Evolutionary conservation across 176 grass and related monocot genomes (phyloP).

Genomic region (Oryza longistaminata): DNA sequence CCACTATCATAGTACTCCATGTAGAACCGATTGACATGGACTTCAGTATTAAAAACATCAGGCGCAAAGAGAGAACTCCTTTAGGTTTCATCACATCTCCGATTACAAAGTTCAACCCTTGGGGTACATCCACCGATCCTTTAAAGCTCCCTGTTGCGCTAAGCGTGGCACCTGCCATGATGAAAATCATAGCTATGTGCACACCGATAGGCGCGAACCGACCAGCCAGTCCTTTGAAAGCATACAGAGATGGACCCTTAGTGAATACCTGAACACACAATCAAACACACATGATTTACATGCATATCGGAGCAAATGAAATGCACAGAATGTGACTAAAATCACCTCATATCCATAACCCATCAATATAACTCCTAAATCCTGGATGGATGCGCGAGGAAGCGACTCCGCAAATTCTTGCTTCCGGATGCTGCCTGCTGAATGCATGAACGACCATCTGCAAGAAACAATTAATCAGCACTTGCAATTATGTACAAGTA

Average conservation of each 20-base stretch:
- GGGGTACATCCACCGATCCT: constrained; percentile 83
- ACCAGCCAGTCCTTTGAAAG: constrained; percentile 87
- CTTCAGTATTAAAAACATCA: constrained; percentile 80
- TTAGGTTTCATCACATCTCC: constrained; percentile 85
- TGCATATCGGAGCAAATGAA: neutral
- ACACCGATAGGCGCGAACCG: constrained; percentile 85
- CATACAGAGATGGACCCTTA: constrained; percentile 80
- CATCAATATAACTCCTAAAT: constrained; percentile 87
- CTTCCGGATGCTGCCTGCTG: constrained; percentile 62
- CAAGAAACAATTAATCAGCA: neutral
- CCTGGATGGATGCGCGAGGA: constrained; percentile 78
- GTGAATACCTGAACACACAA: constrained; percentile 64
- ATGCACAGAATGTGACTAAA: neutral
- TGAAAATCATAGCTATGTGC: constrained; percentile 90
- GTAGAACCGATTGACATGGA: constrained; percentile 94
- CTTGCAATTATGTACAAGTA: neutral
- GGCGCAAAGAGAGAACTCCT: constrained; percentile 64
- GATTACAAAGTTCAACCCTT: constrained; percentile 90
- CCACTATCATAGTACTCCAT: constrained; percentile 98
- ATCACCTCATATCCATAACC: constrained; percentile 91
- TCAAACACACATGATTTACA: neutral
- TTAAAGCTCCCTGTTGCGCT: constrained; percentile 84
- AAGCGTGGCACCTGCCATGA: constrained; percentile 87
- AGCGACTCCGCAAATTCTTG: constrained; percentile 81
- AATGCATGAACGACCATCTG: constrained; percentile 93